Conservation (phyloP, 441 rosid genomes). For the Gossypium aridum region DNA sequence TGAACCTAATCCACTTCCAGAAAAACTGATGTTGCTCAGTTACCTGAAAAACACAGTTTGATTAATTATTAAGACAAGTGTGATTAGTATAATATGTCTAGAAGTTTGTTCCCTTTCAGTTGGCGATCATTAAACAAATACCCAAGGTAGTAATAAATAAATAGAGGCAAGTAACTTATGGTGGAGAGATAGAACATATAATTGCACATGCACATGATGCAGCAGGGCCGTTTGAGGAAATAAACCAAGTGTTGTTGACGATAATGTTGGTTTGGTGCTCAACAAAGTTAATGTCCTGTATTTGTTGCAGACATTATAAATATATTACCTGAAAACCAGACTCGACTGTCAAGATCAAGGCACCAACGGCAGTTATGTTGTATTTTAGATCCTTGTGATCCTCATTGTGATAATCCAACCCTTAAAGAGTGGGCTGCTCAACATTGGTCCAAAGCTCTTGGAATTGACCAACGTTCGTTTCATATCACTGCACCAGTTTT, state of each 20-base stretch:
- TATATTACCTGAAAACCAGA: neutral
- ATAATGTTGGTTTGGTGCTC: conserved; percentile 2
- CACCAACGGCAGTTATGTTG: no score
- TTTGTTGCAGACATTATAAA: neutral
- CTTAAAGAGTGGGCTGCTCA: no score
- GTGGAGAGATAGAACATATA: neutral
- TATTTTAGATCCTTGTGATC: no score
- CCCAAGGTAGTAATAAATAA: neutral
- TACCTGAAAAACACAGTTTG: neutral
- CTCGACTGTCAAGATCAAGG: no score
- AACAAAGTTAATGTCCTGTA: neutral
- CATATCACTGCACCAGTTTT: conserved; percentile 76
- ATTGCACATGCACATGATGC: neutral
- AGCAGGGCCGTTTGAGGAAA: neutral
- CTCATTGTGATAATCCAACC: no score
- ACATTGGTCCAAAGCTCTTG: no score
- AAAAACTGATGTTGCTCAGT: neutral
- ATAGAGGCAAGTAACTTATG: neutral
- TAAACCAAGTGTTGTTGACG: neutral
- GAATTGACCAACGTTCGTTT: conserved; percentile 28
- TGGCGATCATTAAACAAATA: neutral
- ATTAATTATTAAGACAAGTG: neutral
- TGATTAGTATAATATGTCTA: neutral
- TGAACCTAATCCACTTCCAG: neutral
- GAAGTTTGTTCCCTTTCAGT: neutral